phyloP scores from a whole-genome alignment of 208 protist species.

The Trypanosoma mega region DNA sequence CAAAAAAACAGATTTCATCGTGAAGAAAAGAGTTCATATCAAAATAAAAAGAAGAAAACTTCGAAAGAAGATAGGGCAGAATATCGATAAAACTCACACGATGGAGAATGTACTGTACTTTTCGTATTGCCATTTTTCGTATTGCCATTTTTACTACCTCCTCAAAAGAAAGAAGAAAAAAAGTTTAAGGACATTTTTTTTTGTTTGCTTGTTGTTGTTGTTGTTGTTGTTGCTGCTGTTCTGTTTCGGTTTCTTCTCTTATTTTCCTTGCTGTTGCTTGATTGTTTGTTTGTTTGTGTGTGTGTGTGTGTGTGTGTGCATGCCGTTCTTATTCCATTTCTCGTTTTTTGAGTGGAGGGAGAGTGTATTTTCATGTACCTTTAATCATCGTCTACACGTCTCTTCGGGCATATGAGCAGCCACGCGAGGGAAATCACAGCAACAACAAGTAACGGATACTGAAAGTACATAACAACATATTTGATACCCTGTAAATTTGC shows the following conservation, averaged over 20 bases:
- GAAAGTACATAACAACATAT: conserved; percentile 49
- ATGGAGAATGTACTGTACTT: too few relatives aligned
- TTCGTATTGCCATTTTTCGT: too few relatives aligned
- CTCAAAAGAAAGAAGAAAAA: too few relatives aligned
- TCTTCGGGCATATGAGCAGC: conserved; percentile 41
- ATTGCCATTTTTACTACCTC: too few relatives aligned
- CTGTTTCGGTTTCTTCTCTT: too few relatives aligned
- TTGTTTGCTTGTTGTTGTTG: conserved; percentile 3
- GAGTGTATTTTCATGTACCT: neutral
- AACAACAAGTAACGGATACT: conserved; percentile 58
- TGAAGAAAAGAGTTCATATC: neutral
- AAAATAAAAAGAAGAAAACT: too few relatives aligned
- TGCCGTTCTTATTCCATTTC: too few relatives aligned
- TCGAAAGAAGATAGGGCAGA: too few relatives aligned
- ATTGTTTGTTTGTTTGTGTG: neutral
- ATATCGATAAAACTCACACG: too few relatives aligned
- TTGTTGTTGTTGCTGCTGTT: neutral
- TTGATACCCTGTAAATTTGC: conserved; percentile 40
- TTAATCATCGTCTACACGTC: conserved; percentile 9
- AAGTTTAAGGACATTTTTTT: conserved; percentile 13
- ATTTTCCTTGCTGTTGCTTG: neutral
- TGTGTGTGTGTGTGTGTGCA: neutral
- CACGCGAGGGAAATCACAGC: conserved; percentile 51
- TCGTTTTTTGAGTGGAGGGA: too few relatives aligned
- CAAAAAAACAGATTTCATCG: neutral